Evolutionary conservation across 2,329 filamentous ascomycete genomes (phyloP).

Genomic region (Phyllosticta citriasiana): DNA sequence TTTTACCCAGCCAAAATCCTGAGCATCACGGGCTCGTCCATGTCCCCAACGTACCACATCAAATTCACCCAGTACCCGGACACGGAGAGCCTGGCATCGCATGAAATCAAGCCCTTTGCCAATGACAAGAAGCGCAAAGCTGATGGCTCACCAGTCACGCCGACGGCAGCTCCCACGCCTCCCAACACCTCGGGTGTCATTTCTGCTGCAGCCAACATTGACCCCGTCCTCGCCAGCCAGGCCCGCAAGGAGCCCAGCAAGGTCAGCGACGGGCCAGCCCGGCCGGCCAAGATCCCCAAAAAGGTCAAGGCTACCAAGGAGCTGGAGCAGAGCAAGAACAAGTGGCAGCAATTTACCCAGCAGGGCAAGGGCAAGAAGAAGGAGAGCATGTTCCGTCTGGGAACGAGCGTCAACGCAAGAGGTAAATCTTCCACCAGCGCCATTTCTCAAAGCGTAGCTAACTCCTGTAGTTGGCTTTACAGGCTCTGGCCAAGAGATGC

Average conservation of each 20-base stretch:
- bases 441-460: conserved; percentile 15
- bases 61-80: conserved; percentile 90
- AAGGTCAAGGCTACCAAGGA: conserved; percentile 84
- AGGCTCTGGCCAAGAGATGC: conserved; percentile 90
- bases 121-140: conserved; percentile 62
- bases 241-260: conserved; percentile 55
- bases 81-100: conserved; percentile 59
- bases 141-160: conserved; percentile 55
- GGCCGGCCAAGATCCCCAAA: conserved; percentile 59
- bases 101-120: conserved; percentile 23
- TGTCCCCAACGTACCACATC: conserved; percentile 84
- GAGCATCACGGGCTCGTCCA: conserved; percentile 85
- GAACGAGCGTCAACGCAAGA: conserved; percentile 75
- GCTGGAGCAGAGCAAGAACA: conserved; percentile 79
- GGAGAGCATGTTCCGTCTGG: conserved; percentile 94
- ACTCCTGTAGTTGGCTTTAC: conserved; percentile 73
- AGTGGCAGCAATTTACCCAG: conserved; percentile 86
- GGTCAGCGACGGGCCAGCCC: conserved; percentile 46
- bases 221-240: conserved; percentile 54
- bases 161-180: conserved; percentile 32
- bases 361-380: conserved; percentile 59
- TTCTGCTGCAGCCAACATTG: conserved; percentile 56
- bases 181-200: conserved; percentile 44
- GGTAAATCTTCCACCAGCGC: conserved; percentile 44
- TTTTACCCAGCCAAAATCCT: conserved; percentile 92